phyloP scores from a whole-genome alignment of 331 rosid species.

The Malus hybrid region DNA sequence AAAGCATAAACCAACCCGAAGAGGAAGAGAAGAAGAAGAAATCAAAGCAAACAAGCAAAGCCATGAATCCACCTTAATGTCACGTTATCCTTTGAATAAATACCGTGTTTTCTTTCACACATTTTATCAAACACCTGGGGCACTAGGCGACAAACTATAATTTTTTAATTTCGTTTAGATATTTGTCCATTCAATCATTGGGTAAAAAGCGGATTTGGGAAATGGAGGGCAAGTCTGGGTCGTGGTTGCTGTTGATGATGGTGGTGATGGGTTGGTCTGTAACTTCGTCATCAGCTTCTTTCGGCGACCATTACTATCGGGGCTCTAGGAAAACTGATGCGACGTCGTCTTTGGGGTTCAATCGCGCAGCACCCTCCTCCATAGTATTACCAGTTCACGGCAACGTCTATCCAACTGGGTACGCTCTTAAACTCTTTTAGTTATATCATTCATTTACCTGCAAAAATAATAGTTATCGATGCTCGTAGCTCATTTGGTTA shows the following conservation, averaged over 20 bases:
- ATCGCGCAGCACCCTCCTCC: constrained; percentile 52
- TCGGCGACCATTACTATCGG: constrained; percentile 30
- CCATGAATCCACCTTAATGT: constrained; percentile 14
- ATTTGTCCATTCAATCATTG: neutral
- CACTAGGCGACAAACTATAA: no score
- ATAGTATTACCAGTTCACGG: constrained; percentile 76
- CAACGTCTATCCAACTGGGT: constrained; percentile 89
- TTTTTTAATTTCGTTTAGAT: no score
- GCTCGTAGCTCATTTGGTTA: no score
- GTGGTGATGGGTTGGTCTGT: constrained; percentile 18
- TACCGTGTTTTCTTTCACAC: constrained; percentile 16
- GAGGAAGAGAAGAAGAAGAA: neutral
- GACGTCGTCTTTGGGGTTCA: constrained; percentile 33
- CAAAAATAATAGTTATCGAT: no score
- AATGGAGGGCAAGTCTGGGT: constrained; percentile 10
- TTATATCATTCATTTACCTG: no score
- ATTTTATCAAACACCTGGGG: constrained; percentile 24
- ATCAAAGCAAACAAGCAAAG: constrained; percentile 30
- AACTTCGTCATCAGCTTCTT: constrained; percentile 48
- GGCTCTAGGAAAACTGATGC: constrained; percentile 38
- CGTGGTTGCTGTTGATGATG: constrained; percentile 17
- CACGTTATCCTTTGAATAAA: neutral
- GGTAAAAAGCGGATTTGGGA: constrained; percentile 9
- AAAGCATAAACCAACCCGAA: neutral
- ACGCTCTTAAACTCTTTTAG: neutral